Evolutionary conservation across 345 rosid species (phyloP), one percentile per base, ranked within the genome.

Genomic region (Microthlaspi erraticum): DNA sequence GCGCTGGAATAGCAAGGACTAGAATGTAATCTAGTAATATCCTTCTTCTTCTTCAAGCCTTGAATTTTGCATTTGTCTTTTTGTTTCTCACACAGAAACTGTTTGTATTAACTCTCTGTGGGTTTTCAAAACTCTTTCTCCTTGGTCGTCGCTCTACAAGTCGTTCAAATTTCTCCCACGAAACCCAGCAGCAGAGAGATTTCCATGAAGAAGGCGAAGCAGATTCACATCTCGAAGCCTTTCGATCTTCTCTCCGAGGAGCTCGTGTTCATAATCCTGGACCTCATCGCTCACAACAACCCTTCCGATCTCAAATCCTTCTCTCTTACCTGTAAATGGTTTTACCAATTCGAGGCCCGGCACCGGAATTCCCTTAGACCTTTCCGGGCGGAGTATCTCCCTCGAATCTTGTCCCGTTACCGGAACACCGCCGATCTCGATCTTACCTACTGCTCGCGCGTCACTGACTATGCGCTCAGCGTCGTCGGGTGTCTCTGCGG

Each of bases 231-330:
- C 66, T 44, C 49, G 0, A 78, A 70, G 58, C 79, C 71, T 26
- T 78, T 80, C 62, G 79, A 78, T 58, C 17, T 75, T 37, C 74
- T 83, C 36, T 72, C 81, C 3, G 86, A 80, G 18, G 86, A 83
- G 58, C 46, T 80, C 8, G 68, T 83, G 3, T 78, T 74, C 70
- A 8, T 55, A 36, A 80, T 83, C 74, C 75, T 83, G 0, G 86
- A 83, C 77, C 54, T 72, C 55, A 67, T 83, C 64, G 6, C 76
- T 41, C 41, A n/a, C n/a, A n/a, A 59, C 7, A 76, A 69, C 52
- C 77, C 84, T 26, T 76, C 55, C 53, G 75, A 82, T 68, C 73
- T 38, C 68, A 82, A 82, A 72, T 76, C 84, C 42, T 83, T 83
- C 80, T 83, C 86, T 12, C 75, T 76, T 7, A 32, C 81, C 8